Percentiles rank a stretch among this genome's conserved stretches.
phyloP scores from a whole-genome alignment of 371 early-diverging fungal species.

The Rhizomucor miehei region DNA sequence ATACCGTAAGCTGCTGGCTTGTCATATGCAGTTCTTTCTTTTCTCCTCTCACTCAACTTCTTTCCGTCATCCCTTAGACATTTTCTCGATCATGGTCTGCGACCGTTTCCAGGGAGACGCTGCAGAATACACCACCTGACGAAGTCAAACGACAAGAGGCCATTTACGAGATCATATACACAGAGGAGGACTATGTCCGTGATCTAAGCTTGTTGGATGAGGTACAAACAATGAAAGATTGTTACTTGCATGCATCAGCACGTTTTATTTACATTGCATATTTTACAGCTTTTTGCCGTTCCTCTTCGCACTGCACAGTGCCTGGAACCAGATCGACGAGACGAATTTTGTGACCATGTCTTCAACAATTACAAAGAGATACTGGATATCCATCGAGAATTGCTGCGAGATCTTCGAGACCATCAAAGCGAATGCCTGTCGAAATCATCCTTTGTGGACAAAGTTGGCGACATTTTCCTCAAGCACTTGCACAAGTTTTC shows the following conservation, averaged over 20 bases:
- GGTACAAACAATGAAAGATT: slow-evolving; percentile 13
- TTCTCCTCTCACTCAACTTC: no score
- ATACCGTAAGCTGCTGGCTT: slow-evolving; percentile 23
- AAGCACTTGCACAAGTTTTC: slow-evolving; percentile 59
- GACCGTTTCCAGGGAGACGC: slow-evolving; percentile 66
- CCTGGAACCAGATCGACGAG: slow-evolving; percentile 54
- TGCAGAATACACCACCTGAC: slow-evolving; percentile 62
- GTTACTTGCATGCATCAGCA: background rate
- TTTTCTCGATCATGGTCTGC: slow-evolving; percentile 61
- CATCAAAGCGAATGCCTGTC: slow-evolving; percentile 63
- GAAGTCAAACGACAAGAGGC: slow-evolving; percentile 91
- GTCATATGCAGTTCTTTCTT: background rate
- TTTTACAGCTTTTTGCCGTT: slow-evolving; percentile 19
- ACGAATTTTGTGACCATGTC: slow-evolving; percentile 67
- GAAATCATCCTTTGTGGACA: slow-evolving; percentile 54
- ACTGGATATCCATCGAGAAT: slow-evolving; percentile 60
- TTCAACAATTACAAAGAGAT: slow-evolving; percentile 80
- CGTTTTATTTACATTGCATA: background rate
- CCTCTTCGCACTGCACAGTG: slow-evolving; percentile 24
- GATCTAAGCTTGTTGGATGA: slow-evolving; percentile 56
- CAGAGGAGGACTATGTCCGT: slow-evolving; percentile 86
- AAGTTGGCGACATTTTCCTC: slow-evolving; percentile 82
- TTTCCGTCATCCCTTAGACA: no score
- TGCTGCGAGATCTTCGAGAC: slow-evolving; percentile 61
- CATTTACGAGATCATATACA: slow-evolving; percentile 88